phyloP scores from a whole-genome alignment of 2,329 filamentous ascomycete species.

The Aschersonia sp. region DNA sequence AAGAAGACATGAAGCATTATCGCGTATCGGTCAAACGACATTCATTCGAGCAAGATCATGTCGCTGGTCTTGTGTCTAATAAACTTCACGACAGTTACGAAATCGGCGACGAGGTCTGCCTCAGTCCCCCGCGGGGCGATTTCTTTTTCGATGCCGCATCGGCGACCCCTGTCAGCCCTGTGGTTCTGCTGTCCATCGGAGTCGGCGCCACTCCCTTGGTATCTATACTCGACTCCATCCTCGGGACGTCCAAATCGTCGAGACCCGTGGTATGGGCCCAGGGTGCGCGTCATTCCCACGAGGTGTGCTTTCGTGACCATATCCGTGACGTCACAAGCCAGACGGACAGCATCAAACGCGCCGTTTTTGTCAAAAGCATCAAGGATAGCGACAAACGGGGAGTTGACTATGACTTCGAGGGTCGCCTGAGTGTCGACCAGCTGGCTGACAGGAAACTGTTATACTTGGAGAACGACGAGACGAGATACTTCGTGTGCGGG shows the following conservation, averaged over 20 bases:
- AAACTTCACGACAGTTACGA: conserved; percentile 31
- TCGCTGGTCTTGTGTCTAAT: conserved; percentile 37
- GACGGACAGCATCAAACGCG: conserved; percentile 12
- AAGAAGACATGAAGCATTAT: conserved; percentile 40
- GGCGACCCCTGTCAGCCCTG: conserved; percentile 30
- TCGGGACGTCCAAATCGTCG: conserved; percentile 12
- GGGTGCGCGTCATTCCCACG: conserved; percentile 33
- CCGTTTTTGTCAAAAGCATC: conserved; percentile 39
- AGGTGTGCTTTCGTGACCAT: conserved; percentile 40
- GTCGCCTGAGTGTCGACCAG: conserved; percentile 39
- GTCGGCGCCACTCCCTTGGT: conserved; percentile 55
- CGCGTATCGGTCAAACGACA: conserved; percentile 65
- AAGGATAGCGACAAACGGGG: conserved; percentile 26
- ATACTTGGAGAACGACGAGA: conserved; percentile 31
- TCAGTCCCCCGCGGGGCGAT: conserved; percentile 41
- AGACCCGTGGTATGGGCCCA: conserved; percentile 50
- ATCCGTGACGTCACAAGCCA: conserved; percentile 25
- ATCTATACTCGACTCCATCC: conserved; percentile 46
- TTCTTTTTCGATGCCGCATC: conserved; percentile 43
- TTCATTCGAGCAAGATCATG: conserved; percentile 11
- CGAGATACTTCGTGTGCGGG: conserved; percentile 58
- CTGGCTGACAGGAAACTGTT: conserved; percentile 35
- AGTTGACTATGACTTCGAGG: conserved; percentile 40
- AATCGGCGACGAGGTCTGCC: conserved; percentile 37
- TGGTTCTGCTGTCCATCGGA: conserved; percentile 54